phyloP scores from a whole-genome alignment of 257 asterid genomes.

The Solanum sparsipilum region DNA sequence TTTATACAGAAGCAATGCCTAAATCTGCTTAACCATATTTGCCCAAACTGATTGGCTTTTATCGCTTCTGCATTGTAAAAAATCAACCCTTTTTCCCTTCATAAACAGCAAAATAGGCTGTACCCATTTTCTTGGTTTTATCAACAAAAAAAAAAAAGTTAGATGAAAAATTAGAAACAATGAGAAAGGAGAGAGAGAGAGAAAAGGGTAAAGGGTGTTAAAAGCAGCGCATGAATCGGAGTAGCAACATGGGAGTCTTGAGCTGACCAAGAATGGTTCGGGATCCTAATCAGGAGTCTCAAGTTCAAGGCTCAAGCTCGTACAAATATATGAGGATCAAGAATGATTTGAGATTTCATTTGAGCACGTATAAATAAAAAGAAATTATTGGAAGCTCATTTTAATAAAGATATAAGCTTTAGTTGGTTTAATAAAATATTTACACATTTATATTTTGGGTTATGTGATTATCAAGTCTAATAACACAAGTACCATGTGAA shows the following conservation, averaged over 20 bases:
- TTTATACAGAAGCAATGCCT: not conserved
- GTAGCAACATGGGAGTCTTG: conserved; percentile 22
- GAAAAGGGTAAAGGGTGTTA: not conserved
- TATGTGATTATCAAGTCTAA: not conserved
- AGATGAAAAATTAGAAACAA: not conserved
- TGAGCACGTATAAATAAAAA: too few species aligned
- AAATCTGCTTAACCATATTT: not conserved
- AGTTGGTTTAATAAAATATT: not conserved
- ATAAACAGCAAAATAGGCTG: not conserved
- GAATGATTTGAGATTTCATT: too few species aligned
- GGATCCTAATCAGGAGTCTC: too few species aligned
- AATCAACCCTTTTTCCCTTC: not conserved
- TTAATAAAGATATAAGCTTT: not conserved
- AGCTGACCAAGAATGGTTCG: not conserved
- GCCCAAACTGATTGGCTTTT: not conserved
- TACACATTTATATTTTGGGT: not conserved
- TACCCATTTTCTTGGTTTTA: conserved; percentile 5
- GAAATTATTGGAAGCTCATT: not conserved
- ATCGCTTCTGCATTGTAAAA: not conserved
- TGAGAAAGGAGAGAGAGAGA: not conserved
- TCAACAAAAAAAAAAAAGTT: not conserved
- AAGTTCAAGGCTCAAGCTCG: rapidly evolving
- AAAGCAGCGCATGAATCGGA: conserved; percentile 44
- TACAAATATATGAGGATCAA: too few species aligned
- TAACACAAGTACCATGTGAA: not conserved